Evolutionary conservation across 2,329 filamentous ascomycete genomes (phyloP).

Genomic region (Botrytis deweyae): DNA sequence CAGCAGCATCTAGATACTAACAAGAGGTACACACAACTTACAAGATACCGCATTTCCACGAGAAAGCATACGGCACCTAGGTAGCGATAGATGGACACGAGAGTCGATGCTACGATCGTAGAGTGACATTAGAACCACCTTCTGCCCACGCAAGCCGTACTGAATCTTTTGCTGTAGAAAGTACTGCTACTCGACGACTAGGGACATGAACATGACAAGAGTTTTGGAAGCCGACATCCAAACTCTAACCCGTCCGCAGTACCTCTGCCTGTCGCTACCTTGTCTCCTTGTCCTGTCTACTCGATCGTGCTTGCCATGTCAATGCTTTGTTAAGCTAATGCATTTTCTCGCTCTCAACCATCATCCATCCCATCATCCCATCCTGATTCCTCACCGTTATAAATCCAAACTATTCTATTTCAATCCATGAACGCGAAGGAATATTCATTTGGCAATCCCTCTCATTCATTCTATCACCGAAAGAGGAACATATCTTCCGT

Average conservation of each 20-base stretch:
- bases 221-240: not conserved
- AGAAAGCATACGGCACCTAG: not conserved
- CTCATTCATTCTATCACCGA: not conserved
- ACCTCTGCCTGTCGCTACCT: not conserved
- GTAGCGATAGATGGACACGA: not conserved
- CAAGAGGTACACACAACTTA: not conserved
- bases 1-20: not conserved
- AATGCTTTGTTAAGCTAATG: not conserved
- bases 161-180: not conserved
- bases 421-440: conserved; percentile 8
- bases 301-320: conserved; percentile 1
- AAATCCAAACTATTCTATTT: conserved; percentile 6
- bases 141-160: not conserved
- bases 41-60: no score
- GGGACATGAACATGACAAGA: not conserved
- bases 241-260: not conserved
- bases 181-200: not conserved
- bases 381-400: not conserved
- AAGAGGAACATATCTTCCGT: not conserved
- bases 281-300: not conserved
- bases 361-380: not conserved
- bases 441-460: not conserved
- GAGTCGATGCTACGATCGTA: not conserved
- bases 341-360: not conserved
- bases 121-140: not conserved